These are phyloP conservation scores for Zymoseptoria passerinii DNA, from an alignment of 2,329 filamentous ascomycete species.

Conservation along the genomic window DNA sequence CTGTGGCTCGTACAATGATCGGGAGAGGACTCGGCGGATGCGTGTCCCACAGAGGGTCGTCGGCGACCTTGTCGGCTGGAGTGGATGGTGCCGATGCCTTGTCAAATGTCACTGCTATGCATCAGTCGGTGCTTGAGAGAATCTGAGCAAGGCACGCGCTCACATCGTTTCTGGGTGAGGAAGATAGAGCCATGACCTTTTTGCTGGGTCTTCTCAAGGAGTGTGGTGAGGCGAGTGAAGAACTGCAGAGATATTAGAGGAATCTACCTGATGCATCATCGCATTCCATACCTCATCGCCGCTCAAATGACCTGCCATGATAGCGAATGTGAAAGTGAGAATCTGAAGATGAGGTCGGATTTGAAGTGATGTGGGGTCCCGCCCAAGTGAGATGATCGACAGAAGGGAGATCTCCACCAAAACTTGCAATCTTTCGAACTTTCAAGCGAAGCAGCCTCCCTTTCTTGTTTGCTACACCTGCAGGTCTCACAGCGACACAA, in stretches of 20 bases:
- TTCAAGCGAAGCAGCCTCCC: neutral
- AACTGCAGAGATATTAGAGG: constrained; percentile 47
- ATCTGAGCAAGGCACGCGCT: neutral
- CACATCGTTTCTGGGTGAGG: constrained; percentile 69
- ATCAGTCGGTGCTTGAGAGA: constrained; percentile 2
- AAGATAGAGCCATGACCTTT: constrained; percentile 66
- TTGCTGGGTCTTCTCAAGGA: constrained; percentile 59
- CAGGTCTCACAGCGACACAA: neutral
- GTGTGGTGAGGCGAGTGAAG: constrained; percentile 58
- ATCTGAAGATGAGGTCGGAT: constrained; percentile 4
- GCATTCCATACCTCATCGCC: constrained; percentile 50
- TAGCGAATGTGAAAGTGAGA: constrained; percentile 9
- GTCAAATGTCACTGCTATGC: constrained; percentile 34
- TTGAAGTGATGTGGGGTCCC: constrained; percentile 1
- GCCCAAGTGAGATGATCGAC: neutral
- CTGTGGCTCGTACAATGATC: constrained; percentile 73
- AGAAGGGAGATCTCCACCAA: neutral
- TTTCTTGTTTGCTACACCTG: neutral
- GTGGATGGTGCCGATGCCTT: constrained; percentile 33
- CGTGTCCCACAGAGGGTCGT: constrained; percentile 53
- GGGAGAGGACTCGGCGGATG: constrained; percentile 54
- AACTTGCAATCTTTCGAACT: neutral
- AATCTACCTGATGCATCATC: neutral
- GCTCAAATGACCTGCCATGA: constrained; percentile 47
- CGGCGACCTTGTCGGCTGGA: constrained; percentile 34